These are phyloP conservation scores for Hyphopichia pseudoburtonii DNA, from an alignment of 1,139 yeast genomes.

Conservation along the genomic window DNA sequence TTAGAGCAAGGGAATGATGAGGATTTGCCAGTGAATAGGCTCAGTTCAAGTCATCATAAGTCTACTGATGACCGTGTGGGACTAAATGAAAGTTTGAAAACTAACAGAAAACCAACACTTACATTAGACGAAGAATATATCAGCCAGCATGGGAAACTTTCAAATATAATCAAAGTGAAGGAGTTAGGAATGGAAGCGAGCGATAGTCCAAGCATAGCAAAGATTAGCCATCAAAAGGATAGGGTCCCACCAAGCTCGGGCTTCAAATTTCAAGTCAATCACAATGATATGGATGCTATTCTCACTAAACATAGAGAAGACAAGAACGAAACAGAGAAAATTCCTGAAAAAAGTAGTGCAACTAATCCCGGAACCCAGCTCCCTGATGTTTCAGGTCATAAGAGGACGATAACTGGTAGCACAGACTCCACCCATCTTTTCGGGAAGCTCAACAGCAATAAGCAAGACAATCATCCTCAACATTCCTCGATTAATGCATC, in stretches of 20 bases:
- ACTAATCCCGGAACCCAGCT: too few species aligned
- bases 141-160: slow-evolving; percentile 22
- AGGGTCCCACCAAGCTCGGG: slow-evolving; percentile 36
- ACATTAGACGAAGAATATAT: slow-evolving; percentile 29
- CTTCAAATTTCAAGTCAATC: slow-evolving; percentile 35
- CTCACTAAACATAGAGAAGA: slow-evolving; percentile 19
- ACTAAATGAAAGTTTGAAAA: slow-evolving; percentile 17
- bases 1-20: slow-evolving; percentile 14
- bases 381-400: too few species aligned
- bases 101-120: slow-evolving; percentile 17
- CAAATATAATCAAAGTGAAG: slow-evolving; percentile 32
- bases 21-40: slow-evolving; percentile 13
- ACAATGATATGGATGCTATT: slow-evolving; percentile 24
- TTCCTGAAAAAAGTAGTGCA: too few species aligned
- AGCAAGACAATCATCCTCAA: too few species aligned
- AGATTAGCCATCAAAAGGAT: slow-evolving; percentile 8
- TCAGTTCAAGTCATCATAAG: slow-evolving; percentile 11
- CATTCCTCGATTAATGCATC: too few species aligned
- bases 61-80: slow-evolving; percentile 18
- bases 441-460: too few species aligned
- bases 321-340: too few species aligned
- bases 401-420: too few species aligned
- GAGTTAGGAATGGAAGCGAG: slow-evolving; percentile 11
- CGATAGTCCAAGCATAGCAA: slow-evolving; percentile 4
- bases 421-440: too few species aligned